These are phyloP conservation scores for Penicillium angulare DNA, from an alignment of 495 filamentous ascomycete species.

Conservation along the genomic window DNA sequence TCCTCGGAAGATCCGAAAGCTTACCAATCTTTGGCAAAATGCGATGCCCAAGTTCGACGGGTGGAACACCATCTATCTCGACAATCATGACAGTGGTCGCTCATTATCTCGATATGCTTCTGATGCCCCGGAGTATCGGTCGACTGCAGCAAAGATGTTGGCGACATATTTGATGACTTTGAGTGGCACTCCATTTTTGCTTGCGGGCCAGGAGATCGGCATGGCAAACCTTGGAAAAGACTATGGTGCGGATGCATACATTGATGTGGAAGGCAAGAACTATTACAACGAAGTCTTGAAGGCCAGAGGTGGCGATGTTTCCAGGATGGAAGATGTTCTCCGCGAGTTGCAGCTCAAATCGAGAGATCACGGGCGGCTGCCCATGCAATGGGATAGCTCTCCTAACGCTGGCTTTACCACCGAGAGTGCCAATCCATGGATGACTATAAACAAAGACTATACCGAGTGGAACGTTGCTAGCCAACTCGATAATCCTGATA, in stretches of 20 bases:
- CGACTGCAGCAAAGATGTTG: slow-evolving; percentile 51
- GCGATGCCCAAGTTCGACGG: slow-evolving; percentile 41
- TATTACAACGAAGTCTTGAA: slow-evolving; percentile 42
- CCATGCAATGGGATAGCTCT: slow-evolving; percentile 44
- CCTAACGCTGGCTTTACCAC: slow-evolving; percentile 43
- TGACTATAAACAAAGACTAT: slow-evolving; percentile 46
- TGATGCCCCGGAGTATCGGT: slow-evolving; percentile 38
- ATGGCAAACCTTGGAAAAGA: slow-evolving; percentile 59
- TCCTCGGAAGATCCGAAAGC: slow-evolving; percentile 15
- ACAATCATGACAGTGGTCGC: slow-evolving; percentile 62
- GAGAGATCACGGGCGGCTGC: slow-evolving; percentile 46
- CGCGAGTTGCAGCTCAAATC: slow-evolving; percentile 49
- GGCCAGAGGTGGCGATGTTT: slow-evolving; percentile 19
- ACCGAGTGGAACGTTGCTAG: background rate
- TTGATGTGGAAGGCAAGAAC: slow-evolving; percentile 59
- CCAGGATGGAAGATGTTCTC: slow-evolving; percentile 33
- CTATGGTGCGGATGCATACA: slow-evolving; percentile 57
- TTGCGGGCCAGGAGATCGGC: slow-evolving; percentile 67
- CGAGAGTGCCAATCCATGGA: slow-evolving; percentile 44
- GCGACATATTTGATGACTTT: slow-evolving; percentile 50
- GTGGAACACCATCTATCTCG: slow-evolving; percentile 45
- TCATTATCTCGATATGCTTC: slow-evolving; percentile 51
- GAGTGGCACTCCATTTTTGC: slow-evolving; percentile 61
- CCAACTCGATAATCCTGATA: background rate
- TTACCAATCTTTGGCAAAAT: slow-evolving; percentile 13